These are phyloP conservation scores for Lachnellula arida DNA, from an alignment of 2,329 filamentous ascomycete species.

Conservation along the genomic window DNA sequence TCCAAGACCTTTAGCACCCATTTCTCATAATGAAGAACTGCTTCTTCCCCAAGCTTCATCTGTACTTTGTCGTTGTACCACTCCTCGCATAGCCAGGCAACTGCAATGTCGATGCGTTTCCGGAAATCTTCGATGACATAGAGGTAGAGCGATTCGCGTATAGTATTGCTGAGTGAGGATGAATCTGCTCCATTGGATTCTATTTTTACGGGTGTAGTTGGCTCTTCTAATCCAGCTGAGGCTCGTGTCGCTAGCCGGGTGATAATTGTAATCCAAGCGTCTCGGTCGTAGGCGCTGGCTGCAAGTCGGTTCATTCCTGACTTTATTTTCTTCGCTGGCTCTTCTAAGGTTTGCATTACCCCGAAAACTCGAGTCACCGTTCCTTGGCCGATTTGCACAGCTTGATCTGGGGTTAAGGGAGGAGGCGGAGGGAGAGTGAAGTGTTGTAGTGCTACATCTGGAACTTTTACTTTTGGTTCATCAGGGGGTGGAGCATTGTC, in stretches of 20 bases:
- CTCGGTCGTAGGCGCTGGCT: slow-evolving; percentile 76
- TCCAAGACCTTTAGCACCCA: slow-evolving; percentile 81
- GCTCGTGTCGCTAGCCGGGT: slow-evolving; percentile 80
- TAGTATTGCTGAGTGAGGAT: slow-evolving; percentile 57
- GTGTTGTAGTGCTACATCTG: slow-evolving; percentile 55
- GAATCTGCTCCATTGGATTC: slow-evolving; percentile 42
- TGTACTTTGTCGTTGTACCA: slow-evolving; percentile 86
- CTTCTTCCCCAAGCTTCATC: slow-evolving; percentile 39
- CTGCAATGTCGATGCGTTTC: slow-evolving; percentile 80
- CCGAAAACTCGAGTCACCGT: slow-evolving; percentile 74
- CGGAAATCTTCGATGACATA: slow-evolving; percentile 93
- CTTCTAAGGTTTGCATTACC: slow-evolving; percentile 70
- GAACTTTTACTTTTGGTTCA: slow-evolving; percentile 42
- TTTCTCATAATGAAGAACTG: slow-evolving; percentile 66
- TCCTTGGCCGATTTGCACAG: slow-evolving; percentile 67
- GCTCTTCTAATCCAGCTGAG: slow-evolving; percentile 62
- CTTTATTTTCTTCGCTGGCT: slow-evolving; percentile 58
- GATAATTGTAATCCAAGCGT: slow-evolving; percentile 87
- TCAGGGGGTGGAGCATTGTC: slow-evolving; percentile 63
- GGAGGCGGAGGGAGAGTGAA: slow-evolving; percentile 78
- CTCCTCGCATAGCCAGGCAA: slow-evolving; percentile 93
- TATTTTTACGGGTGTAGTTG: slow-evolving; percentile 45
- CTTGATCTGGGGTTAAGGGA: slow-evolving; percentile 65
- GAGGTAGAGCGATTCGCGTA: slow-evolving; percentile 75
- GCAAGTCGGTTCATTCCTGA: slow-evolving; percentile 79